Evolutionary conservation across 495 filamentous ascomycete species (phyloP).

Genomic region (Penicillium nucicola): DNA sequence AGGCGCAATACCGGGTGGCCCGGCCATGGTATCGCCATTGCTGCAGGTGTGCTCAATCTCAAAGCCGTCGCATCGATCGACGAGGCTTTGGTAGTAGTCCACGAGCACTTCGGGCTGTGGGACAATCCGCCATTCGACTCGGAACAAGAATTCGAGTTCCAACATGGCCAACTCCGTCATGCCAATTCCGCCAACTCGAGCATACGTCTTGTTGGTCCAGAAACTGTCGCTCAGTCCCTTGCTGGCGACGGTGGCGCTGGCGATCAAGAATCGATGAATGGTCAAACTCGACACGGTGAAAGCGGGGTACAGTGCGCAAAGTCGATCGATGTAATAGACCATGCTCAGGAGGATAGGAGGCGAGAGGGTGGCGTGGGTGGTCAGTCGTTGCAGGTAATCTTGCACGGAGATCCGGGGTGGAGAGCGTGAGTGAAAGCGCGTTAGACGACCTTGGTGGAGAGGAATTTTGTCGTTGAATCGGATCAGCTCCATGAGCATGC

Average conservation of each 20-base stretch:
- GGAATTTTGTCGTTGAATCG: constrained; percentile 88
- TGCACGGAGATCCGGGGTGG: constrained; percentile 89
- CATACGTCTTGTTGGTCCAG: constrained; percentile 96
- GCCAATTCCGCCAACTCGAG: constrained; percentile 86
- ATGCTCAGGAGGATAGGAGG: constrained; percentile 97
- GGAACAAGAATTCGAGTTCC: constrained; percentile 89
- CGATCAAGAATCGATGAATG: constrained; percentile 94
- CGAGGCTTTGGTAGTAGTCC: constrained; percentile 87
- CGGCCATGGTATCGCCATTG: constrained; percentile 2
- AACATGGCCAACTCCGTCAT: constrained; percentile 83
- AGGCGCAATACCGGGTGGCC: constrained; percentile 5
- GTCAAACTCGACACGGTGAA: constrained; percentile 95
- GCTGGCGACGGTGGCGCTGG: constrained; percentile 89
- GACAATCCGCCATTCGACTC: constrained; percentile 94
- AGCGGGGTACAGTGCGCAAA: constrained; percentile 85
- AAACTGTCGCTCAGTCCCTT: constrained; percentile 96
- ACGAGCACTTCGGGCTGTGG: constrained; percentile 89
- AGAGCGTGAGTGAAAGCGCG: constrained; percentile 92
- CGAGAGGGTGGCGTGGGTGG: constrained; percentile 88
- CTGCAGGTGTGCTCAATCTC: constrained; percentile 40
- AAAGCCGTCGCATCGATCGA: constrained; percentile 65
- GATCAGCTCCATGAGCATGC: constrained; percentile 94
- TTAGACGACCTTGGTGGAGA: constrained; percentile 76
- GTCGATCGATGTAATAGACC: constrained; percentile 98
- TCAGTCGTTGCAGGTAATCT: constrained; percentile 88